Conservation (phyloP, 805 yeast species). For the Cyberlindnera meyerae region DNA sequence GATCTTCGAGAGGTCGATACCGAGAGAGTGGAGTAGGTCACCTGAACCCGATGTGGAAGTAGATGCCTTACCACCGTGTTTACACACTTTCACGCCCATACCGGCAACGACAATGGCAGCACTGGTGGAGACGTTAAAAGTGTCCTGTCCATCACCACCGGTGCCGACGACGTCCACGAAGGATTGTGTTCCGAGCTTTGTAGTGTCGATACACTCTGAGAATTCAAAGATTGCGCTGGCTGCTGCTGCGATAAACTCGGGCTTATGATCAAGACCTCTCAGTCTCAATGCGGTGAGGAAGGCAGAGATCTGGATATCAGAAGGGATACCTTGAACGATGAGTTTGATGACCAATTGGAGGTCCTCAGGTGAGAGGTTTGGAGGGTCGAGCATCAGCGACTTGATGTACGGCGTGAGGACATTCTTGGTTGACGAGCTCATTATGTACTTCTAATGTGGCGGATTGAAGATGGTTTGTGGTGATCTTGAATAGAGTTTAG, state of each 20-base stretch:
- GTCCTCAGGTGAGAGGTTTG: slow-evolving; percentile 58
- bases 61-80: slow-evolving; percentile 97
- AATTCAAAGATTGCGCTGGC: slow-evolving; percentile 67
- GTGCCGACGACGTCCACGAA: slow-evolving; percentile 94
- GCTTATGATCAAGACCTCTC: slow-evolving; percentile 71
- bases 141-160: slow-evolving; percentile 97
- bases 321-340: slow-evolving; percentile 55
- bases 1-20: slow-evolving; percentile 74
- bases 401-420: slow-evolving; percentile 55
- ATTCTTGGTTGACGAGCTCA: slow-evolving; percentile 3
- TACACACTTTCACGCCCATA: slow-evolving; percentile 71
- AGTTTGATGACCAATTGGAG: slow-evolving; percentile 56
- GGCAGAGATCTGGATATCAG: slow-evolving; percentile 68
- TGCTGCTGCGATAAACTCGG: slow-evolving; percentile 82
- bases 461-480: no score
- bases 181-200: slow-evolving; percentile 42
- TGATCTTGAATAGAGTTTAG: no score
- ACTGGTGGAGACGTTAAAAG: slow-evolving; percentile 94
- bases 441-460: neutral
- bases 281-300: slow-evolving; percentile 75
- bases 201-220: slow-evolving; percentile 49
- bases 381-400: slow-evolving; percentile 56
- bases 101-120: slow-evolving; percentile 95
- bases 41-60: slow-evolving; percentile 94
- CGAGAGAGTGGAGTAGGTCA: slow-evolving; percentile 75